phyloP scores from a whole-genome alignment of 352 stramenopile species.

The Pythium plurisporium region DNA sequence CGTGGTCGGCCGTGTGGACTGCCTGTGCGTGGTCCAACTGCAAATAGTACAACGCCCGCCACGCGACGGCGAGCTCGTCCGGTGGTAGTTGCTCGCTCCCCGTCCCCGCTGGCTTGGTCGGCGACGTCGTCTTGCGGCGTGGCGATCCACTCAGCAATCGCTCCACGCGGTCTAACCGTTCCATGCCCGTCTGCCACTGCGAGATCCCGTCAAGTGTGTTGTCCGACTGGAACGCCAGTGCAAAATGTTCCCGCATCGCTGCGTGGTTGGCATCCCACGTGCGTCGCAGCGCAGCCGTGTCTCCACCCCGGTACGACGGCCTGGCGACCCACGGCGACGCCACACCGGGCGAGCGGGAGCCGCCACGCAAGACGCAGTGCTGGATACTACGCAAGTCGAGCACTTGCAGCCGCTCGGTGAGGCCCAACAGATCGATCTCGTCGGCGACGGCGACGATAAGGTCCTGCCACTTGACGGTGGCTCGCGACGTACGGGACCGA shows the following conservation, averaged over 20 bases:
- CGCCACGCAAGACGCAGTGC: conserved; percentile 13
- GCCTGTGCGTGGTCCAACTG: conserved; percentile 33
- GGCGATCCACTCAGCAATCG: no score
- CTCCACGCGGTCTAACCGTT: conserved; percentile 13
- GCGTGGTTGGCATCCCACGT: conserved; percentile 22
- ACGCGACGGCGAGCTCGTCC: conserved; percentile 28
- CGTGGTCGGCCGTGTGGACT: conserved; percentile 31
- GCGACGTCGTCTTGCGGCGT: no score
- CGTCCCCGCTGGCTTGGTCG: no score
- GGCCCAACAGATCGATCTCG: conserved; percentile 33
- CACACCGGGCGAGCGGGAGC: neutral
- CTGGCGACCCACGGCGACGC: conserved; percentile 15
- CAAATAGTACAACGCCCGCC: conserved; percentile 33
- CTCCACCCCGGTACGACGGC: conserved; percentile 10
- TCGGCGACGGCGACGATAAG: conserved; percentile 24
- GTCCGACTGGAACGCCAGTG: conserved; percentile 29
- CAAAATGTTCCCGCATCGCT: conserved; percentile 30
- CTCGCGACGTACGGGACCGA: no score
- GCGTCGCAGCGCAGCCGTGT: conserved; percentile 17
- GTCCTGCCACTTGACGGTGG: conserved; percentile 21
- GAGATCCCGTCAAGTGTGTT: conserved; percentile 21
- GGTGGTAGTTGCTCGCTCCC: no score
- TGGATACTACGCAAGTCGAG: conserved; percentile 40
- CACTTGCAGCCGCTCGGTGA: conserved; percentile 25
- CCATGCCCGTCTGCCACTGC: conserved; percentile 10